Evolutionary conservation across 208 protist species (phyloP).

Genomic region (Trypanosoma cruzi): DNA sequence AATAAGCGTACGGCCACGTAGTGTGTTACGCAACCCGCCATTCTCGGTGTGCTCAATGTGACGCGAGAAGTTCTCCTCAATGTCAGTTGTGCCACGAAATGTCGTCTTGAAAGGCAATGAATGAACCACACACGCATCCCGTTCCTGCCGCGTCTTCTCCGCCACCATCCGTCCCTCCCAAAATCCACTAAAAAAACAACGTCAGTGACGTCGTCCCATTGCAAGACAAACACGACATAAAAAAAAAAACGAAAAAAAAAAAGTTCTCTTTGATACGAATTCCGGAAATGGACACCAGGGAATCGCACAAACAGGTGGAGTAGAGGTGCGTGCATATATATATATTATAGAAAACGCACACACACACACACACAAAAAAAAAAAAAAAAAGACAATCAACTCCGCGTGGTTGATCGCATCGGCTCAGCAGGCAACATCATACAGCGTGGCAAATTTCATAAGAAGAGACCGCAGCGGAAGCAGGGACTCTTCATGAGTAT

Average conservation of each 20-base stretch:
- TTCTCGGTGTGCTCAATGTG: slow-evolving; percentile 38
- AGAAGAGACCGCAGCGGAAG: slow-evolving; percentile 50
- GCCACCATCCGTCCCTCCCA: not conserved
- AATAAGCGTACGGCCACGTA: slow-evolving; percentile 33
- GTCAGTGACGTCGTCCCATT: not conserved
- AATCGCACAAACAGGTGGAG: slow-evolving; percentile 15
- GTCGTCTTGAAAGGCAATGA: slow-evolving; percentile 62
- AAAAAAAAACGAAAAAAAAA: not conserved
- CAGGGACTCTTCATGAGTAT: slow-evolving; percentile 14
- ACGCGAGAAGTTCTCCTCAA: slow-evolving; percentile 58
- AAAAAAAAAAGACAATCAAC: slow-evolving; percentile 5
- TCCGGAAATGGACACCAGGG: slow-evolving; percentile 1
- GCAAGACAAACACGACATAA: no score
- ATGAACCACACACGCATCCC: slow-evolving; percentile 38
- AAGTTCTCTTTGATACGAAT: no score
- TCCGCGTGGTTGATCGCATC: not conserved
- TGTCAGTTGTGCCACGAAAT: slow-evolving; percentile 75
- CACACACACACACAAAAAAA: no score
- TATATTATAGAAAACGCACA: not conserved
- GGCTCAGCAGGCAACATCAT: slow-evolving; percentile 37
- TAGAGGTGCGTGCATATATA: not conserved
- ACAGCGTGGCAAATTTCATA: slow-evolving; percentile 45
- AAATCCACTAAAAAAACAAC: not conserved
- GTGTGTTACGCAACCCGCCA: slow-evolving; percentile 21
- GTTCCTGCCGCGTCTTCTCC: not conserved